Base-by-base conservation (phyloP, 306 rosid species). In the Alnus glutinosa region DNA sequence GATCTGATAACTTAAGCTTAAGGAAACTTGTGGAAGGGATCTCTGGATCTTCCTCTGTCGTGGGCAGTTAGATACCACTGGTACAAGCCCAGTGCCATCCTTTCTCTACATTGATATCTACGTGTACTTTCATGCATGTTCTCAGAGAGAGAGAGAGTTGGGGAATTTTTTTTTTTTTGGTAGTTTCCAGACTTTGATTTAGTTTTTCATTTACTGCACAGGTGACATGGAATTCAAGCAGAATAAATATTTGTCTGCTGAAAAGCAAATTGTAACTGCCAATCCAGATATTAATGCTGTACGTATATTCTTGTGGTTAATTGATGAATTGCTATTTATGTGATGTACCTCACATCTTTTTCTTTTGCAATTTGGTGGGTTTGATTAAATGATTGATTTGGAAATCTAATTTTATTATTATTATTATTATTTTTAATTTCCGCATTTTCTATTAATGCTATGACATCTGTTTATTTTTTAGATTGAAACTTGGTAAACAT, bases 141-240 rank as follows among this genome's bases (percentile, higher is more conserved):
- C 11, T 4, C 7, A 42, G 46, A 42, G 46, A 42, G 46, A 42
- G 46, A 42, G 46, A 42, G 13, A 3, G n/a, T 23, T 7, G 28
- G 62, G 62, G 28, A 55, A 52, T 58, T 80, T 54, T 62, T 16
- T 49, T 58, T 36, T 2, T n/a, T 28, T 14, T 39, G 19, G 46
- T 81, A 58, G 66, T 79, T 70, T 80, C 70, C 79, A 30, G 63
- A 61, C 71, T 78, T 54, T 62, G 74, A 84, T 78, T 52, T 32
- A 5, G 77, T 83, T 79, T 78, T 2, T 71, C 75, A 75, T 80
- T 76, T 79, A 58, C 75, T 77, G 85, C n/a, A n/a, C 88, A 95
- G 99, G 99, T 80, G 99, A 95, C 90, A 91, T 85, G 92, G 99
- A 95, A 83, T 95, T 93, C 85, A 93, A 95, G 85, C 98, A 90